Conservation (phyloP, 2,329 filamentous ascomycete species). For the Pseudogymnoascus sp. region DNA sequence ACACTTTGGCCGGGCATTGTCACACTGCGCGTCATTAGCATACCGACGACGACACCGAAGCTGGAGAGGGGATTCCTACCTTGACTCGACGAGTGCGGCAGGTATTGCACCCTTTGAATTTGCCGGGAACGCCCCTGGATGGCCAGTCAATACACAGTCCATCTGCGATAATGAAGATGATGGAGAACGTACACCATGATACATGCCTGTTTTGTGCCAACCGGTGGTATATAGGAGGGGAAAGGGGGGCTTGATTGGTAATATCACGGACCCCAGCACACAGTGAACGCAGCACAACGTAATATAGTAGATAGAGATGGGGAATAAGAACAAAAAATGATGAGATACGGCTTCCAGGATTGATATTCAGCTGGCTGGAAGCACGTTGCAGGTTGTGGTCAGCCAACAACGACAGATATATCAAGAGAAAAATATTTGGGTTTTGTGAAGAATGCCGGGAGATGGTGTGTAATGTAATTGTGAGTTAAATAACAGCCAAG, state of each 20-base stretch:
- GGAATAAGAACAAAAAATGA: not conserved
- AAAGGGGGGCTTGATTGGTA: not conserved
- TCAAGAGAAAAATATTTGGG: not conserved
- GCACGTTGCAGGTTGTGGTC: not conserved
- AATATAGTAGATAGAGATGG: not conserved
- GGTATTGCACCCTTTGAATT: slow-evolving; percentile 58
- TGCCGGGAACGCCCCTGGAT: slow-evolving; percentile 52
- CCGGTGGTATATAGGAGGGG: not conserved
- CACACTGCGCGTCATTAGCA: slow-evolving; percentile 39
- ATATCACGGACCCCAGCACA: not conserved
- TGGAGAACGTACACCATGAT: slow-evolving; percentile 11
- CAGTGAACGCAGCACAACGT: not conserved
- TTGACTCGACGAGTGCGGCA: slow-evolving; percentile 52
- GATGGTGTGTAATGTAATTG: not conserved
- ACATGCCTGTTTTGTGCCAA: not conserved
- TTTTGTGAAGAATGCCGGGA: not conserved
- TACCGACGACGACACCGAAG: not conserved
- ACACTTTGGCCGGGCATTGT: slow-evolving; percentile 52
- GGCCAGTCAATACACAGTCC: slow-evolving; percentile 25
- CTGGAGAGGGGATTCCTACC: slow-evolving; percentile 31
- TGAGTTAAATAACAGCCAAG: not conserved
- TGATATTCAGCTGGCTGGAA: not conserved
- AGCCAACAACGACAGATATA: not conserved
- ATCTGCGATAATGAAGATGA: not conserved
- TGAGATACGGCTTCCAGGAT: not conserved